These are phyloP conservation scores for Penicillium occitanis DNA, from an alignment of 2,329 filamentous ascomycete species.

Conservation along the genomic window DNA sequence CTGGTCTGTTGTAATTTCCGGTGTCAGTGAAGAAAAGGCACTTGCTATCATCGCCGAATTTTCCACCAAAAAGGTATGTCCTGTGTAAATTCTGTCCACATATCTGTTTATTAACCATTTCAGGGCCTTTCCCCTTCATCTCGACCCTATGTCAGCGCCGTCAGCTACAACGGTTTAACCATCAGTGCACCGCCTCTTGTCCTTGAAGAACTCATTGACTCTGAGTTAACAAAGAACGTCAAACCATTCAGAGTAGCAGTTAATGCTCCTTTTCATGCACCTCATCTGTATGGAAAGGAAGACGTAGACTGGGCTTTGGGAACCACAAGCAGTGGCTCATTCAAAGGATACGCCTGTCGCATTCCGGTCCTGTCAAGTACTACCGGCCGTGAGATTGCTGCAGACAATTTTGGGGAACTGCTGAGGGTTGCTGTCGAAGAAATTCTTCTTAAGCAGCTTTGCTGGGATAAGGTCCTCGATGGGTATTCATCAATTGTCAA, in stretches of 20 bases:
- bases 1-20: constrained; percentile 45
- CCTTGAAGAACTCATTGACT: constrained; percentile 54
- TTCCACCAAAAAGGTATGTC: constrained; percentile 29
- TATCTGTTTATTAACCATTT: constrained; percentile 17
- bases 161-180: constrained; percentile 60
- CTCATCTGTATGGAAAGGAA: constrained; percentile 53
- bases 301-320: constrained; percentile 55
- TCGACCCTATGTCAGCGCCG: constrained; percentile 59
- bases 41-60: constrained; percentile 28
- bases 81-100: not conserved
- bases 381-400: constrained; percentile 34
- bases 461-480: constrained; percentile 44
- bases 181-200: constrained; percentile 59
- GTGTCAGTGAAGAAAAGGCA: constrained; percentile 36
- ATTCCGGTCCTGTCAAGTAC: constrained; percentile 42
- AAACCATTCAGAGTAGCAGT: constrained; percentile 56
- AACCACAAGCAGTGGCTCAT: constrained; percentile 33
- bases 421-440: constrained; percentile 38
- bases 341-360: constrained; percentile 30
- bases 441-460: constrained; percentile 40
- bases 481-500: constrained; percentile 31
- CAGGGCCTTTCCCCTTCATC: constrained; percentile 51
- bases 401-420: constrained; percentile 33
- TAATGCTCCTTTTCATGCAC: constrained; percentile 60
- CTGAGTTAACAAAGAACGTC: constrained; percentile 49